Evolutionary conservation across 2,329 filamentous ascomycete species (phyloP).

Genomic region (Madurella mycetomatis): DNA sequence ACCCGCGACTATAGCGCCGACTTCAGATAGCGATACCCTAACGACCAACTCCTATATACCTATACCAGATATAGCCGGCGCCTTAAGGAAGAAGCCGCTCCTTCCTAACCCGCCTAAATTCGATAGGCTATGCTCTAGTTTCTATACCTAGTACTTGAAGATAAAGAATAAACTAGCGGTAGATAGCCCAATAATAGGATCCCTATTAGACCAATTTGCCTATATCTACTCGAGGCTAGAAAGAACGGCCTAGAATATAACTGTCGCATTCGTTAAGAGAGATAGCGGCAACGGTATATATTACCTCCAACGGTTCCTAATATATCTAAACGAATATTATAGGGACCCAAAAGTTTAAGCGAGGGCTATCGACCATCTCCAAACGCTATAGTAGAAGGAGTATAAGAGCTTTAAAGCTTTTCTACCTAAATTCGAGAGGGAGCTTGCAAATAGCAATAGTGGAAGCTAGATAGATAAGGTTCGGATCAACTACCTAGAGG

Average conservation of each 20-base stretch:
- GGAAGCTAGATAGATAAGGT: no score
- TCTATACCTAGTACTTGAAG: not conserved
- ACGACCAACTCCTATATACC: no score
- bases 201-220: not conserved
- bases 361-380: no score
- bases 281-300: not conserved
- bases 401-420: no score
- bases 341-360: not conserved
- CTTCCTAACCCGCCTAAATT: conserved; percentile 3
- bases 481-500: no score
- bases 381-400: no score
- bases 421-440: no score
- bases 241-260: not conserved
- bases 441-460: no score
- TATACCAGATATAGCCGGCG: no score
- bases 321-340: not conserved
- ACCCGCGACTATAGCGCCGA: no score
- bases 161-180: not conserved
- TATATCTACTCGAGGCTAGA: conserved; percentile 3
- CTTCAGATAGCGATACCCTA: no score
- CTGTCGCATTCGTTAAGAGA: not conserved
- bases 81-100: not conserved
- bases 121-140: not conserved
- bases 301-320: no score
- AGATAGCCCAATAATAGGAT: not conserved